Base-by-base conservation (phyloP, 2,329 filamentous ascomycete genomes). In the Pseudocercospora pini-densiflorae region DNA sequence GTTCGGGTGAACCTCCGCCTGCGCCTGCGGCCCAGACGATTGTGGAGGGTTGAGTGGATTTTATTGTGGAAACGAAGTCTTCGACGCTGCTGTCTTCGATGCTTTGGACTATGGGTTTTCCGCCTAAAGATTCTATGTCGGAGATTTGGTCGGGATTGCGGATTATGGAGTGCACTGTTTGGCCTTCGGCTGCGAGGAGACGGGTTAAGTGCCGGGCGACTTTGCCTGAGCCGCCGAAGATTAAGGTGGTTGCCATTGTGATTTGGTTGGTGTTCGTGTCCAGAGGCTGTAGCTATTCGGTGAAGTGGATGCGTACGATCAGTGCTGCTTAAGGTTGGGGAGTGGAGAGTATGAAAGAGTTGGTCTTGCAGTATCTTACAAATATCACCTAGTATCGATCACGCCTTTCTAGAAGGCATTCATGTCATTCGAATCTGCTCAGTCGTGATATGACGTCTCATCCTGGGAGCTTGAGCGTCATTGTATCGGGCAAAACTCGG, bases 1-100 rank as follows among this genome's bases (percentile, higher is more conserved):
- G 75, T 16, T 86, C 83, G 0, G 86, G 76, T 1, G 82, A 85
- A 55, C 76, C 71, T 68, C 71, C 65, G 63, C 79, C 62, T 66
- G 76, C 68, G 68, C 75, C 65, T 63, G 77, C 68, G 69, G 76
- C 65, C 76, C 76, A 78, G 68, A 77, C 68, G 16, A 78, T 67
- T 45, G 72, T 71, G 59, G 62, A 71, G 79, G 81, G 78, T 14
- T 74, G 69, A 19, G 70, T 71, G 24, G 73, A 67, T 31, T 73
- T 69, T 66, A 84, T 80, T 16, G 77, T 79, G 7, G 71, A 66
- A 29, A 77, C 72, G 19, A 84, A 72, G 66, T 81, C 78, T 16
- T 74, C 71, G 33, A 81, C 77, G 27, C 73, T 76, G 27, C 77
- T 72, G 43, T 76, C 72, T 70, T 83, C 80, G 59, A 84, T 77